Conservation (phyloP, 805 yeast species). For the Starmerella stigmatis region DNA sequence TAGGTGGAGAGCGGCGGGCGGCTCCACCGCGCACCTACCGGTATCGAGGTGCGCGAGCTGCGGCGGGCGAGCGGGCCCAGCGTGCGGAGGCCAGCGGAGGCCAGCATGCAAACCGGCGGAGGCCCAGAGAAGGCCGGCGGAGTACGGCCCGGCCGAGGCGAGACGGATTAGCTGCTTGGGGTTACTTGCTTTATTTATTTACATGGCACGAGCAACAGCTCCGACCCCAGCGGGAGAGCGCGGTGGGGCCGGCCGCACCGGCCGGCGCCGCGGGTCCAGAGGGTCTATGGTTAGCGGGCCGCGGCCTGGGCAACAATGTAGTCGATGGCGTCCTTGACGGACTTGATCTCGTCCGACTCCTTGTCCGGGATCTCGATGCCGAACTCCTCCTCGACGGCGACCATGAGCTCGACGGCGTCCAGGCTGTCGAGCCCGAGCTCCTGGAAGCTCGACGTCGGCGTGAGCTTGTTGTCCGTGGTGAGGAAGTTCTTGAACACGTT, state of each 20-base stretch:
- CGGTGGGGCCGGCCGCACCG: too few species aligned
- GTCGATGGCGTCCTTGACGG: constrained; percentile 86
- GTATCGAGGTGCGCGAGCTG: too few species aligned
- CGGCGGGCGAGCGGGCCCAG: too few species aligned
- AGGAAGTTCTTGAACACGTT: constrained; percentile 49
- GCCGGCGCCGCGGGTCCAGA: too few species aligned
- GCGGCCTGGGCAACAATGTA: constrained; percentile 55
- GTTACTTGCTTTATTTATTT: not conserved
- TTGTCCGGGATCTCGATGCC: constrained; percentile 41
- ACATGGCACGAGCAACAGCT: not conserved
- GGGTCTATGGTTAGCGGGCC: constrained; percentile 31
- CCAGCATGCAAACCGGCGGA: too few species aligned
- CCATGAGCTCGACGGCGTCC: constrained; percentile 90
- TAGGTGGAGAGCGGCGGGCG: too few species aligned
- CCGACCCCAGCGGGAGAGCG: too few species aligned
- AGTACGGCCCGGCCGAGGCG: too few species aligned
- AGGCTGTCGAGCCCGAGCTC: constrained; percentile 87
- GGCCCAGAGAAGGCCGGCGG: too few species aligned
- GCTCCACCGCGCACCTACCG: too few species aligned
- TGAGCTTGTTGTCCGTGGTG: constrained; percentile 28
- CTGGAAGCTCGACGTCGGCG: constrained; percentile 30
- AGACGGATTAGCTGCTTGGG: too few species aligned
- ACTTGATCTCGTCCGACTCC: constrained; percentile 85
- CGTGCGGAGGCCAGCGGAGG: too few species aligned
- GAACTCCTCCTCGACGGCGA: constrained; percentile 89